These are phyloP conservation scores for Quercus berberidifolia DNA, from an alignment of 306 rosid species.

Conservation along the genomic window DNA sequence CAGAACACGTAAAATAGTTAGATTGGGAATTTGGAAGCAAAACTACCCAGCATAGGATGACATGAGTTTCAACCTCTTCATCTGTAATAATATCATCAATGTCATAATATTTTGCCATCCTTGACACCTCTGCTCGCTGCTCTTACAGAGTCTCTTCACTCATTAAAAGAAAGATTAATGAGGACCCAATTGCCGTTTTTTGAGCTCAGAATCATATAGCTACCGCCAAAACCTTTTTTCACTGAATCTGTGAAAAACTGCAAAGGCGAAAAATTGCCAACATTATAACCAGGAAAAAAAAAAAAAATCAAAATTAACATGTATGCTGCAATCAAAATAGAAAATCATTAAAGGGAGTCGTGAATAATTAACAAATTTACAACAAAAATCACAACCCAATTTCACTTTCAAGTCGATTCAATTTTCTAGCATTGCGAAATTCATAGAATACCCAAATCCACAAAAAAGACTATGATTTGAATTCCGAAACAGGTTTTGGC, in stretches of 20 bases:
- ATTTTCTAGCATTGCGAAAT: no score
- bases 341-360: not conserved
- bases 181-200: slow-evolving; percentile 5
- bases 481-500: not conserved
- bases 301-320: not conserved
- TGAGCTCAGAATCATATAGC: not conserved
- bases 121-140: slow-evolving; percentile 12
- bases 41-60: not conserved
- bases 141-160: slow-evolving; percentile 22
- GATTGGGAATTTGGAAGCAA: slow-evolving; percentile 10
- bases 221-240: not conserved
- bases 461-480: not conserved
- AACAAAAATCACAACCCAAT: not conserved
- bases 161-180: slow-evolving; percentile 19
- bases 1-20: slow-evolving; percentile 13
- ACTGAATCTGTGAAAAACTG: not conserved
- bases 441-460: no score
- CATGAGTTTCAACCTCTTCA: slow-evolving; percentile 56
- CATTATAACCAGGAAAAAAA: not conserved
- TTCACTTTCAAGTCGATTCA: no score
- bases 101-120: slow-evolving; percentile 79
- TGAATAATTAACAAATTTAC: not conserved
- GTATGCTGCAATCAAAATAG: not conserved
- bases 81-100: slow-evolving; percentile 76
- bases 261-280: slow-evolving; percentile 1